These are phyloP conservation scores for Paragyromitra xinjiangensis DNA, from an alignment of 495 filamentous ascomycete species.

Conservation along the genomic window DNA sequence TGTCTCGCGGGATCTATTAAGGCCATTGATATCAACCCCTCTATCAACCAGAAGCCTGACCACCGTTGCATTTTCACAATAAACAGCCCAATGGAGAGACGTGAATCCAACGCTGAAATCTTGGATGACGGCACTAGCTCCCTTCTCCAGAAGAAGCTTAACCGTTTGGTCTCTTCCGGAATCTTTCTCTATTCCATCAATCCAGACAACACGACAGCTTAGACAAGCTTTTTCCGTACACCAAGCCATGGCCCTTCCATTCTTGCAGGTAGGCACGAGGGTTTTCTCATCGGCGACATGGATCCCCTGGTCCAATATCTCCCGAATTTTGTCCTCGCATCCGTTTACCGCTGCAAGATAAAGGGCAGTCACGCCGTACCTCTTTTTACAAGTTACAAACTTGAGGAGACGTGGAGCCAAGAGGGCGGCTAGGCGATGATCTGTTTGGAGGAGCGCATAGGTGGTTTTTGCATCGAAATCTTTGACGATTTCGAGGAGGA, in stretches of 20 bases:
- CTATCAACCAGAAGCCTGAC: not conserved
- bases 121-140: not conserved
- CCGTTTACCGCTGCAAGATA: not conserved
- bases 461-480: not conserved
- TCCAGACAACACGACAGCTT: not conserved
- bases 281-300: not conserved
- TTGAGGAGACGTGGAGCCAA: not conserved
- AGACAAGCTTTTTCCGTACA: not conserved
- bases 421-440: not conserved
- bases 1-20: not conserved
- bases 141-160: not conserved
- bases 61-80: not conserved
- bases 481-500: not conserved
- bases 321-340: not conserved
- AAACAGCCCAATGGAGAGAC: not conserved
- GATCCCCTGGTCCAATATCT: not conserved
- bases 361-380: not conserved
- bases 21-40: not conserved
- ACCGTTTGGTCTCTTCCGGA: not conserved
- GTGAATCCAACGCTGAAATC: not conserved
- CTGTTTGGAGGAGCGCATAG: not conserved
- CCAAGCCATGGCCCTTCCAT: no score
- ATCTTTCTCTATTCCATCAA: not conserved
- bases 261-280: not conserved
- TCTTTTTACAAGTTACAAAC: not conserved